phyloP scores from a whole-genome alignment of 768 basidiomycete genomes.

The Russula brevipes region DNA sequence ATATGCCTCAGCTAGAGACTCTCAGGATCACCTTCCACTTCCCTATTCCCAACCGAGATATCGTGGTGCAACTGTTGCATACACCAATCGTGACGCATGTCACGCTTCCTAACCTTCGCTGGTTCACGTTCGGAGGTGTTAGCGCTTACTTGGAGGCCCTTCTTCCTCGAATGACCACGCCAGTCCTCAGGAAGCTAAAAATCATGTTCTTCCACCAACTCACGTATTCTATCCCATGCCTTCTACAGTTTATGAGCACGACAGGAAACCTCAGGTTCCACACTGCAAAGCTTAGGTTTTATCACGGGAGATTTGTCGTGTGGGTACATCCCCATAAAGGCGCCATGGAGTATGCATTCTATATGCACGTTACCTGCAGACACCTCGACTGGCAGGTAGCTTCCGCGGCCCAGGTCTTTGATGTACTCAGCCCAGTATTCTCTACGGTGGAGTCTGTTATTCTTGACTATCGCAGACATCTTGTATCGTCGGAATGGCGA shows the following conservation, averaged over 20 bases:
- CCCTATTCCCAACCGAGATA: not conserved
- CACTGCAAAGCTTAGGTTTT: not conserved
- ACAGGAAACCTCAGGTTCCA: not conserved
- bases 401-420: not conserved
- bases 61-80: not conserved
- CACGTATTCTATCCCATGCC: not conserved
- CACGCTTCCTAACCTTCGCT: conserved; percentile 1
- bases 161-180: not conserved
- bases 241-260: not conserved
- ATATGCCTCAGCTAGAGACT: not conserved
- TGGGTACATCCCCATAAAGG: not conserved
- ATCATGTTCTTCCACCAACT: not conserved
- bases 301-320: not conserved
- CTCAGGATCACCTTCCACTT: not conserved
- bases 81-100: not conserved
- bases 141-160: not conserved
- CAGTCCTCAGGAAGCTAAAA: not conserved
- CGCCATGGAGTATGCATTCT: not conserved
- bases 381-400: not conserved
- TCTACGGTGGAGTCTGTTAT: not conserved
- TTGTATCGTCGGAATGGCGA: not conserved
- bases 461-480: not conserved
- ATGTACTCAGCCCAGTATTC: not conserved
- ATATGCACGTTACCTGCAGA: not conserved
- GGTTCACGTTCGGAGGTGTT: not conserved